Percentiles rank a stretch among this genome's conserved stretches.
phyloP scores from a whole-genome alignment of 2,329 filamentous ascomycete genomes.

The Aspergillus sergii region DNA sequence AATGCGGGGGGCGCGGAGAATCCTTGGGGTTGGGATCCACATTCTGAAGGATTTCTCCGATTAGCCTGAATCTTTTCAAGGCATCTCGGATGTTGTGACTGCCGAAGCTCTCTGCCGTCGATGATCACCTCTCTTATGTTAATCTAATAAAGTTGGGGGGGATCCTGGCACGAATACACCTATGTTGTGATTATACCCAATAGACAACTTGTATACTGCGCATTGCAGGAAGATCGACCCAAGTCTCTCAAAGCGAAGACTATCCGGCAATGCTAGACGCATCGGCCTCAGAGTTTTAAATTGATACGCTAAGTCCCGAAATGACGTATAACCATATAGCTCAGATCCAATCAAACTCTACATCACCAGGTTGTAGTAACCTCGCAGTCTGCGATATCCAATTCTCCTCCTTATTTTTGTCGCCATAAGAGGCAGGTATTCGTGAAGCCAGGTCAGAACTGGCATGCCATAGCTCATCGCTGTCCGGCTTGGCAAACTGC shows the following conservation, averaged over 20 bases:
- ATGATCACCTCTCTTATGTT: background rate
- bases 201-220: too few relatives aligned
- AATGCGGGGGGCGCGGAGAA: background rate
- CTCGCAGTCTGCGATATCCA: background rate
- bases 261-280: too few relatives aligned
- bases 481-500: slow-evolving; percentile 20
- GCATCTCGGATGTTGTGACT: background rate
- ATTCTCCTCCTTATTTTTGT: background rate
- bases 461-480: slow-evolving; percentile 10
- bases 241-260: too few relatives aligned
- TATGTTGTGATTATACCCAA: too few relatives aligned
- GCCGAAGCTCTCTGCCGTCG: background rate
- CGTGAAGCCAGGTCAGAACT: background rate
- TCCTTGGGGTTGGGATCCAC: background rate
- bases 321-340: background rate
- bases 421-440: background rate
- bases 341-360: background rate
- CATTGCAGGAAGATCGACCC: too few relatives aligned
- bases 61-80: background rate
- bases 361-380: background rate
- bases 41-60: background rate
- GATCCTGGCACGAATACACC: too few relatives aligned
- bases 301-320: too few relatives aligned
- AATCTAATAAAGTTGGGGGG: background rate
- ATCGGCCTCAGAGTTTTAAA: too few relatives aligned